A percentile compares a stretch with the other conserved stretches of the same genome.
Evolutionary conservation across 176 grass and related monocot genomes (phyloP).

Genomic region (Oryza coarctata): DNA sequence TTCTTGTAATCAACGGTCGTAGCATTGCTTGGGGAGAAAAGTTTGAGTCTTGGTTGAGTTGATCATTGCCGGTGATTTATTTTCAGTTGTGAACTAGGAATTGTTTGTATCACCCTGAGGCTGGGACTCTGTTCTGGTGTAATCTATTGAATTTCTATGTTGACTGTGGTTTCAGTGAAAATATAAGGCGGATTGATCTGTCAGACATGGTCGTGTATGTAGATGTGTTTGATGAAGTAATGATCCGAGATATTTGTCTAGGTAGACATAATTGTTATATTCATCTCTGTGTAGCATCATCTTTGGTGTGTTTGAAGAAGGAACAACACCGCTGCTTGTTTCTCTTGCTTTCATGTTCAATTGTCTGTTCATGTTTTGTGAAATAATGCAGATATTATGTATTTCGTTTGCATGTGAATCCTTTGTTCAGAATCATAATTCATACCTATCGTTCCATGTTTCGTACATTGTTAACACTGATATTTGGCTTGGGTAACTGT

Average conservation of each 20-base stretch:
- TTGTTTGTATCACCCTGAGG: background rate
- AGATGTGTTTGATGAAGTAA: background rate
- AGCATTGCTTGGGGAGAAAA: background rate
- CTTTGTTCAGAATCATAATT: background rate
- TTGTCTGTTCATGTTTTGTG: background rate
- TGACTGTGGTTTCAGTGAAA: background rate
- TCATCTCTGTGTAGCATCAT: background rate
- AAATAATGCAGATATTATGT: background rate
- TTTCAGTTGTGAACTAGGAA: background rate
- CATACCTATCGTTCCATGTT: background rate
- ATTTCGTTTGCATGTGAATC: conserved; percentile 1
- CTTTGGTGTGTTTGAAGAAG: background rate
- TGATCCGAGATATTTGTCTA: background rate
- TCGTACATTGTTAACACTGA: background rate
- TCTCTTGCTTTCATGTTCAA: background rate
- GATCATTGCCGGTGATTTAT: background rate
- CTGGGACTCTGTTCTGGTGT: background rate
- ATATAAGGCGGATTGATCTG: background rate
- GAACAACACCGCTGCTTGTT: background rate
- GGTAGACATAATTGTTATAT: background rate
- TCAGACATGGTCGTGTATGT: background rate
- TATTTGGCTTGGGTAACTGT: background rate
- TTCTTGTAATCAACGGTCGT: background rate
- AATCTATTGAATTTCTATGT: background rate
- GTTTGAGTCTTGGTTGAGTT: background rate